phyloP scores from a whole-genome alignment of 306 rosid genomes.

The Quercus robur region DNA sequence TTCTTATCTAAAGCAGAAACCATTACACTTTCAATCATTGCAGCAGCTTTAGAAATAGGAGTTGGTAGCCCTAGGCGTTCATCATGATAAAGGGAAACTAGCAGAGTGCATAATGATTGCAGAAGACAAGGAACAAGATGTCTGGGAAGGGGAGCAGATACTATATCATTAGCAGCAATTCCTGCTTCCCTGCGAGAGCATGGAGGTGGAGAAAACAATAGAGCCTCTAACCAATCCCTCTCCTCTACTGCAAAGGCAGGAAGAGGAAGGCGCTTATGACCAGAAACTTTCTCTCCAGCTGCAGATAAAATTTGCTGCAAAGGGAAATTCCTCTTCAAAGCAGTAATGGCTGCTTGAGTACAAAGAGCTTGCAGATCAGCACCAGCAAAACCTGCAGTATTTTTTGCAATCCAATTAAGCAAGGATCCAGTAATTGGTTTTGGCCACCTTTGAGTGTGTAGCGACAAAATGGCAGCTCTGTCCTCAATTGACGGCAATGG shows the following conservation, averaged over 20 bases:
- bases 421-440: conserved; percentile 73
- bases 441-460: conserved; percentile 97
- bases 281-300: conserved; percentile 52
- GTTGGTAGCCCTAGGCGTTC: conserved; percentile 73
- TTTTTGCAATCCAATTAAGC: conserved; percentile 79
- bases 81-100: conserved; percentile 74
- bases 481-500: conserved; percentile 88
- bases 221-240: conserved; percentile 96
- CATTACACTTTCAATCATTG: conserved; percentile 57
- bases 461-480: conserved; percentile 92
- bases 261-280: conserved; percentile 55
- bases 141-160: conserved; percentile 77
- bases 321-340: conserved; percentile 94
- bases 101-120: conserved; percentile 70
- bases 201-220: conserved; percentile 68
- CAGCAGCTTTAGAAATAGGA: conserved; percentile 58
- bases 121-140: conserved; percentile 80
- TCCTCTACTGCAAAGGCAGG: conserved; percentile 93
- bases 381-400: conserved; percentile 93
- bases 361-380: conserved; percentile 99
- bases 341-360: conserved; percentile 89
- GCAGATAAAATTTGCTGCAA: conserved; percentile 70
- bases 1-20: conserved; percentile 58
- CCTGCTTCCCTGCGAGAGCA: conserved; percentile 96
- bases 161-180: conserved; percentile 84